Evolutionary conservation across 495 filamentous ascomycete species (phyloP).

Genomic region (Cercophora samala): DNA sequence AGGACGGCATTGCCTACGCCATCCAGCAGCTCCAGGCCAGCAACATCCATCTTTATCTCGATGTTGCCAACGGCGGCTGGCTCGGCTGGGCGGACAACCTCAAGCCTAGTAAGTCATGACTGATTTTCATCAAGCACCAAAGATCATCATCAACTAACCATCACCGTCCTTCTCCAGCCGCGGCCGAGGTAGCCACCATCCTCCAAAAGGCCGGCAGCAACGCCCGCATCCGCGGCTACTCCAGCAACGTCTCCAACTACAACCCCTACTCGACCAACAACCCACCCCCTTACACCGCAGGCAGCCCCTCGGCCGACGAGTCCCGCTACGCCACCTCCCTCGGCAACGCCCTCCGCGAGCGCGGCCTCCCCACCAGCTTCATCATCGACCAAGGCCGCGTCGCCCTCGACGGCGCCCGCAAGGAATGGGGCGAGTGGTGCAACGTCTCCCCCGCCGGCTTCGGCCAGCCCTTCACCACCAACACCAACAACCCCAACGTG

Average conservation of each 20-base stretch:
- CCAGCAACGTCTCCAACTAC: conserved; percentile 74
- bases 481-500: conserved; percentile 54
- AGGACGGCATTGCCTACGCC: conserved; percentile 56
- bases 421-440: conserved; percentile 70
- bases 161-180: conserved; percentile 26
- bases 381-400: conserved; percentile 49
- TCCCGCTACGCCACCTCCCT: conserved; percentile 62
- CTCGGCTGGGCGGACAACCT: conserved; percentile 75
- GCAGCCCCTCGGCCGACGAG: conserved; percentile 54
- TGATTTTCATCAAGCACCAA: background rate
- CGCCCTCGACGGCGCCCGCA: conserved; percentile 53
- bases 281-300: conserved; percentile 37
- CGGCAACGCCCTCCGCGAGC: conserved; percentile 50
- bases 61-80: conserved; percentile 65
- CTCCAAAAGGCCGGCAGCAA: conserved; percentile 52
- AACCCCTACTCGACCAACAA: conserved; percentile 50
- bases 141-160: conserved; percentile 26
- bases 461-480: conserved; percentile 57
- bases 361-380: conserved; percentile 63
- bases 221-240: conserved; percentile 56
- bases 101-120: conserved; percentile 1
- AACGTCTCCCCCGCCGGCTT: conserved; percentile 66
- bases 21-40: conserved; percentile 50
- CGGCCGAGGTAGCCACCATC: conserved; percentile 49
- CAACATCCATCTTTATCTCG: conserved; percentile 63